Percentiles rank a stretch among this genome's conserved stretches.
Evolutionary conservation across 306 rosid species (phyloP).

Genomic region (Fragaria ananassa): DNA sequence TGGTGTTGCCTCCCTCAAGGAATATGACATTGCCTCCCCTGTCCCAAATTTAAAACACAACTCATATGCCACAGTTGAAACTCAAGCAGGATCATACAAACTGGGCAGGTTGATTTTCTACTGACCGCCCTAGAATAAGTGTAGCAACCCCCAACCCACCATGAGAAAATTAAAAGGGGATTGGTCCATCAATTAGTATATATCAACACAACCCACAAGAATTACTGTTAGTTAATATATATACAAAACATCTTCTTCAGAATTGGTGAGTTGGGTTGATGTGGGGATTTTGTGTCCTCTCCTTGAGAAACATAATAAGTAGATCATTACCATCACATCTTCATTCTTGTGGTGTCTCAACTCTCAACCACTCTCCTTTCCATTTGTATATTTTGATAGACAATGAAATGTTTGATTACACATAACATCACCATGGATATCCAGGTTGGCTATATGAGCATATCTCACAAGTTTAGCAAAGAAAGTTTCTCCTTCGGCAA

Average conservation of each 20-base stretch:
- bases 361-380: background rate
- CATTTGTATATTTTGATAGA: background rate
- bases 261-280: constrained; percentile 14
- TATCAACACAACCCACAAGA: background rate
- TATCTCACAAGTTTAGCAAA: background rate
- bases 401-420: background rate
- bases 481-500: background rate
- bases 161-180: background rate
- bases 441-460: background rate
- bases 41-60: background rate
- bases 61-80: background rate
- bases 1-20: constrained; percentile 10
- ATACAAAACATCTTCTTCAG: background rate
- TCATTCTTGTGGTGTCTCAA: background rate
- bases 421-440: background rate
- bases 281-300: constrained; percentile 29
- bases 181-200: background rate
- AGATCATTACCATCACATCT: background rate
- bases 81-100: background rate
- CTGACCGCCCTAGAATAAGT: background rate
- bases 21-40: background rate
- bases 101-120: background rate
- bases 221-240: constrained; percentile 9
- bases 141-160: constrained; percentile 14
- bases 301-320: constrained; percentile 8